phyloP scores from a whole-genome alignment of 108 stramenopile genomes.

The Nitzschia palea region DNA sequence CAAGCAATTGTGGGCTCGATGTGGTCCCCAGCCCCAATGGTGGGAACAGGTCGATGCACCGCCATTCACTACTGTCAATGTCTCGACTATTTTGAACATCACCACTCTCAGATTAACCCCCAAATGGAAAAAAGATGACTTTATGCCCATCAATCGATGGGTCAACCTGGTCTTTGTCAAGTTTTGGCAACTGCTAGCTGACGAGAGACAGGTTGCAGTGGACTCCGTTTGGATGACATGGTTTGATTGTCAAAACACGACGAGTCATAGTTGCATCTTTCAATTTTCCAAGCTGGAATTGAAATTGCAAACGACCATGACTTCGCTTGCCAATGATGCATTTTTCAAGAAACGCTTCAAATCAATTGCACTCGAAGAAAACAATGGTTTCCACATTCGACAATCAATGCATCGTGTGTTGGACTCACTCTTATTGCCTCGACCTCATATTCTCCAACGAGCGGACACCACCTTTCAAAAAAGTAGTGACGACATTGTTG shows the following conservation, averaged over 20 bases:
- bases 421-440: not conserved
- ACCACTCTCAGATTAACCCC: not conserved
- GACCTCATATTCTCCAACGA: slow-evolving; percentile 1
- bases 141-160: slow-evolving; percentile 10
- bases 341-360: slow-evolving; percentile 12
- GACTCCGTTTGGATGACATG: not conserved
- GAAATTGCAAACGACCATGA: not conserved
- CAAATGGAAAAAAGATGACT: not conserved
- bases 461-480: not conserved
- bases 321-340: not conserved
- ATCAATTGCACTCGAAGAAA: not conserved
- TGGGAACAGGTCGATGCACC: not conserved
- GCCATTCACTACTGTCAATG: not conserved
- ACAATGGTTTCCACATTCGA: not conserved
- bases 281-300: not conserved
- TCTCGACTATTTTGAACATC: not conserved
- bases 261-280: not conserved
- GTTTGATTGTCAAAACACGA: not conserved
- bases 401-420: not conserved
- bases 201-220: not conserved
- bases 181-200: not conserved
- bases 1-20: not conserved
- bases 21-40: not conserved
- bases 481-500: not conserved
- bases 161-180: slow-evolving; percentile 4